Evolutionary conservation across 208 protist genomes (phyloP).

Genomic region (Leishmania turanica): DNA sequence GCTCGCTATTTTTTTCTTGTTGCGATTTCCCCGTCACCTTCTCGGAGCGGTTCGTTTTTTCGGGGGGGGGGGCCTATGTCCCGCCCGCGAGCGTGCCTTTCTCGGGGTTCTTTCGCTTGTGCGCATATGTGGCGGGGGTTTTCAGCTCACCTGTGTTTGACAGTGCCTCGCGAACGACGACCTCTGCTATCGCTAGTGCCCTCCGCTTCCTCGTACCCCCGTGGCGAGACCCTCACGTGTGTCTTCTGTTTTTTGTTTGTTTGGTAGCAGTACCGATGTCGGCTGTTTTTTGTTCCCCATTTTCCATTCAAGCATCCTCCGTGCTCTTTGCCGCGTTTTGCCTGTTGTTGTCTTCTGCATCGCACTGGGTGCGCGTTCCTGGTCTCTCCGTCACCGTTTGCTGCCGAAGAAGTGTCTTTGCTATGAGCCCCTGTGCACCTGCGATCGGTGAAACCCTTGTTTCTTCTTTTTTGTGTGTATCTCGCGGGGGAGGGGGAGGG

Average conservation of each 20-base stretch:
- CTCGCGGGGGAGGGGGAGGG: too few relatives aligned
- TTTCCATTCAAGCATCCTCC: too few relatives aligned
- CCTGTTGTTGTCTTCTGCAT: not conserved
- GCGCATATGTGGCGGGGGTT: not conserved
- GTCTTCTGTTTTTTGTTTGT: not conserved
- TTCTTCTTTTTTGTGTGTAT: not conserved
- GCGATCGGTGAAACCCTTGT: not conserved
- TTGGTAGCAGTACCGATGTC: not conserved
- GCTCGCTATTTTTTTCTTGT: not conserved
- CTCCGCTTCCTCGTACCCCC: not conserved
- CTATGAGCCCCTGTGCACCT: not conserved
- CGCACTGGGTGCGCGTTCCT: not conserved
- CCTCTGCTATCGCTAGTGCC: not conserved
- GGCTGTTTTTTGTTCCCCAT: too few relatives aligned
- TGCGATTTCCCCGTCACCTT: not conserved
- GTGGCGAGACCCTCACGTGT: not conserved
- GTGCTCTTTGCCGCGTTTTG: not conserved
- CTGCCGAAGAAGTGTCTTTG: not conserved
- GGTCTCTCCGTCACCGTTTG: not conserved
- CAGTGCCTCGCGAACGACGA: not conserved
- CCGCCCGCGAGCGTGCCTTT: not conserved
- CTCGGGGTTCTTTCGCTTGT: not conserved
- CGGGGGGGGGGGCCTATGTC: not conserved
- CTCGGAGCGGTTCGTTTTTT: not conserved
- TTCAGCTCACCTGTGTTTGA: not conserved